These are phyloP conservation scores for Austroboletus festivus DNA, from an alignment of 768 basidiomycete species.

Conservation along the genomic window DNA sequence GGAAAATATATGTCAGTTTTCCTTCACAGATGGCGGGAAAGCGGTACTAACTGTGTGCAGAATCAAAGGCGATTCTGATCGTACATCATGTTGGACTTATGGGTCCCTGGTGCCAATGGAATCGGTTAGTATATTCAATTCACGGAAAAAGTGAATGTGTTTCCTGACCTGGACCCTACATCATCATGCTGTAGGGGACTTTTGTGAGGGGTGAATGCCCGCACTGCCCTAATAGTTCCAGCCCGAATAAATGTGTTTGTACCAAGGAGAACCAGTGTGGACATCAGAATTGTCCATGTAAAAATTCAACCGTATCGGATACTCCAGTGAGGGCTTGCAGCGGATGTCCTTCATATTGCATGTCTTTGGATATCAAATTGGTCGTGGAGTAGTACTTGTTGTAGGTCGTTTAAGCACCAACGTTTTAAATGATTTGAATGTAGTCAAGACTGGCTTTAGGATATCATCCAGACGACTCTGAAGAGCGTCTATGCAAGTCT, in stretches of 20 bases:
- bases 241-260: background rate
- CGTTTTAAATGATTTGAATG: too few relatives aligned
- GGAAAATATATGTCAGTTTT: background rate
- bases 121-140: background rate
- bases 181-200: background rate
- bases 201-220: background rate
- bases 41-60: background rate
- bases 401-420: too few relatives aligned
- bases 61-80: background rate
- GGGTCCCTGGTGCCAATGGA: background rate
- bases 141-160: background rate
- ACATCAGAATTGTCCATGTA: too few relatives aligned
- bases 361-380: background rate
- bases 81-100: background rate
- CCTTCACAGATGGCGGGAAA: too few relatives aligned
- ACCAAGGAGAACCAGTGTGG: accelerated
- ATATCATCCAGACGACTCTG: too few relatives aligned
- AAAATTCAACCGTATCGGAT: too few relatives aligned
- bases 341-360: conserved; percentile 7
- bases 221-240: background rate
- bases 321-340: background rate
- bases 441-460: too few relatives aligned
- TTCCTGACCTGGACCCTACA: background rate
- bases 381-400: too few relatives aligned
- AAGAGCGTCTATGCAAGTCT: too few relatives aligned